Evolutionary conservation across 164 flowering plant species (phyloP).

Genomic region (Macadamia integrifolia): DNA sequence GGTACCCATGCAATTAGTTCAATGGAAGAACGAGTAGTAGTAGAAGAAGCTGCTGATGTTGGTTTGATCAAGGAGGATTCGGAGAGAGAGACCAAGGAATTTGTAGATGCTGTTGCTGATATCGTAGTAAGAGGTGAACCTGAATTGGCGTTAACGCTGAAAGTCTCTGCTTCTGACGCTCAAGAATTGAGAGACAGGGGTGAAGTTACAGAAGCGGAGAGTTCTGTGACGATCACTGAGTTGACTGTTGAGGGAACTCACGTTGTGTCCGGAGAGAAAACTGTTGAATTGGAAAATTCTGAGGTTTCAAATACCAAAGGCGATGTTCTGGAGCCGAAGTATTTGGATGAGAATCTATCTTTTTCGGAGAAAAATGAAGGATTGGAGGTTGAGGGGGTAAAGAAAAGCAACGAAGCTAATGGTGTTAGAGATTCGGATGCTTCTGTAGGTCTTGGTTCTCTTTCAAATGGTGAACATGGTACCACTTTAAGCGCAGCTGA

Average conservation of each 20-base stretch:
- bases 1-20: background rate
- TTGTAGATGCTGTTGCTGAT: background rate
- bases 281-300: background rate
- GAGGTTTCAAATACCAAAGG: background rate
- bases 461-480: background rate
- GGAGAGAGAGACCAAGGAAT: background rate
- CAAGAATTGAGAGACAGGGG: background rate
- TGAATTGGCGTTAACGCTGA: background rate
- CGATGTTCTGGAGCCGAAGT: background rate
- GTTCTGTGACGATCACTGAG: background rate
- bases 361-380: slow-evolving; percentile 3
- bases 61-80: slow-evolving; percentile 3
- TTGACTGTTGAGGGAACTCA: slow-evolving; percentile 1
- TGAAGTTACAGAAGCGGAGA: background rate
- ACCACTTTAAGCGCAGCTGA: background rate
- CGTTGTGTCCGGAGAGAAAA: slow-evolving; percentile 1
- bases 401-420: background rate
- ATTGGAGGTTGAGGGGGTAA: background rate
- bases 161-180: too few species aligned
- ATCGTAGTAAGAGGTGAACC: background rate
- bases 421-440: background rate
- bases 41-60: background rate
- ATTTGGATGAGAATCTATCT: background rate
- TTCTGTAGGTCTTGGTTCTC: slow-evolving; percentile 2
- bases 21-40: background rate